phyloP scores from a whole-genome alignment of 352 stramenopile genomes.

The Globisporangium rhizosaccharum region DNA sequence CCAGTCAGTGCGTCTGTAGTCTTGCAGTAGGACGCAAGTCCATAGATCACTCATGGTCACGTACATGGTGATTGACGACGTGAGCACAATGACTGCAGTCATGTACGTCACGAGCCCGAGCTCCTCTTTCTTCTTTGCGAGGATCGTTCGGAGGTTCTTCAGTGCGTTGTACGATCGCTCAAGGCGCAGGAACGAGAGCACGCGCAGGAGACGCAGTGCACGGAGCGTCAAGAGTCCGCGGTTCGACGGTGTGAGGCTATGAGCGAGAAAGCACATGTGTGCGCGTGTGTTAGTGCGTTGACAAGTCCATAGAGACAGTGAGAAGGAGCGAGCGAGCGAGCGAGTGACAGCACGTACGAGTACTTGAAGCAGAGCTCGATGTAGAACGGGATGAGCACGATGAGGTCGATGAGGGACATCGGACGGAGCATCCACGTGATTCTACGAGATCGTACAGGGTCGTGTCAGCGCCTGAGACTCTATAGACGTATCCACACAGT shows the following conservation, averaged over 20 bases:
- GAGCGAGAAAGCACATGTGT: not conserved
- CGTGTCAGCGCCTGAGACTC: not conserved
- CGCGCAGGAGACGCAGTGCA: constrained; percentile 60
- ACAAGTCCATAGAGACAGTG: not conserved
- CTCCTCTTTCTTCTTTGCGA: constrained; percentile 68
- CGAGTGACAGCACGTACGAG: constrained; percentile 27
- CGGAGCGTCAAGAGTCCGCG: constrained; percentile 62
- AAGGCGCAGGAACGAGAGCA: constrained; percentile 78
- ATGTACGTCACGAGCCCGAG: constrained; percentile 78
- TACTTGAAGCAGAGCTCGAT: constrained; percentile 69
- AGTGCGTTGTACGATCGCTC: constrained; percentile 76
- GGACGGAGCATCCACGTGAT: constrained; percentile 74
- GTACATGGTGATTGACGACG: constrained; percentile 80
- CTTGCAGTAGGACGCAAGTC: not conserved
- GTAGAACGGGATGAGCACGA: constrained; percentile 76
- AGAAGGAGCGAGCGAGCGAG: too few species aligned
- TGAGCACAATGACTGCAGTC: constrained; percentile 73
- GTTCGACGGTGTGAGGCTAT: constrained; percentile 8
- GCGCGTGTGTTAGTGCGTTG: not conserved
- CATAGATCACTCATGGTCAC: not conserved
- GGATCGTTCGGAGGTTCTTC: constrained; percentile 73
- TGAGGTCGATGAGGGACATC: constrained; percentile 77
- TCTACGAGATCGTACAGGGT: constrained; percentile 14
- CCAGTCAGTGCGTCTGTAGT: not conserved
- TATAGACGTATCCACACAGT: not conserved